Conservation (phyloP, 2,329 filamentous ascomycete genomes). For the Rhytidhysteron rufulum region DNA sequence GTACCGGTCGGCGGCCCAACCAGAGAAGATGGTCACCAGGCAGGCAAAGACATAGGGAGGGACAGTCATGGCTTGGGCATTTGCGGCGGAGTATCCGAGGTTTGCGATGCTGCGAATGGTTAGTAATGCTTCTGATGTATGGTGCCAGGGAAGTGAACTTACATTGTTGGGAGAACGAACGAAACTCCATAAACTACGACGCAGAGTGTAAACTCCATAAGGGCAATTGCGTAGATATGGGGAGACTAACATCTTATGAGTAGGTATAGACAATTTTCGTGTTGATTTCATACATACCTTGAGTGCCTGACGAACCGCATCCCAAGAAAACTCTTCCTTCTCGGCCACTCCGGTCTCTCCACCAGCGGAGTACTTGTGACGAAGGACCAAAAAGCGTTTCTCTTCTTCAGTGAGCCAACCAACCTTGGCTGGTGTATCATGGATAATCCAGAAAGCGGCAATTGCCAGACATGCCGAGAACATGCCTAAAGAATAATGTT, state of each 20-base stretch:
- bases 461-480: slow-evolving; percentile 3
- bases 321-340: slow-evolving; percentile 11
- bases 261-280: not conserved
- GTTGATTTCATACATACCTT: slow-evolving; percentile 10
- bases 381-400: slow-evolving; percentile 9
- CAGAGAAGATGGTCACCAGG: slow-evolving; percentile 9
- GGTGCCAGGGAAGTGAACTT: slow-evolving; percentile 5
- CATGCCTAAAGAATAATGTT: not conserved
- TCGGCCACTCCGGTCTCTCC: slow-evolving; percentile 11
- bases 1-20: slow-evolving; percentile 10
- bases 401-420: slow-evolving; percentile 12
- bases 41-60: slow-evolving; percentile 12
- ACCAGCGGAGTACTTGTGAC: slow-evolving; percentile 9
- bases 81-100: slow-evolving; percentile 11
- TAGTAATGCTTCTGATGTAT: not conserved
- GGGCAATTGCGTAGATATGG: slow-evolving; percentile 5
- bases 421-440: slow-evolving; percentile 9
- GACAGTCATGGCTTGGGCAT: slow-evolving; percentile 12
- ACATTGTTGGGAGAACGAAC: slow-evolving; percentile 6
- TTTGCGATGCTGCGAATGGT: slow-evolving; percentile 5
- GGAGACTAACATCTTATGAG: slow-evolving; percentile 2
- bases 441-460: slow-evolving; percentile 5
- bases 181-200: slow-evolving; percentile 7
- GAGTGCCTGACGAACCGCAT: slow-evolving; percentile 5
- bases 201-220: slow-evolving; percentile 7